Evolutionary conservation across 345 rosid genomes (phyloP).

Genomic region (Eucalyptus marginata): DNA sequence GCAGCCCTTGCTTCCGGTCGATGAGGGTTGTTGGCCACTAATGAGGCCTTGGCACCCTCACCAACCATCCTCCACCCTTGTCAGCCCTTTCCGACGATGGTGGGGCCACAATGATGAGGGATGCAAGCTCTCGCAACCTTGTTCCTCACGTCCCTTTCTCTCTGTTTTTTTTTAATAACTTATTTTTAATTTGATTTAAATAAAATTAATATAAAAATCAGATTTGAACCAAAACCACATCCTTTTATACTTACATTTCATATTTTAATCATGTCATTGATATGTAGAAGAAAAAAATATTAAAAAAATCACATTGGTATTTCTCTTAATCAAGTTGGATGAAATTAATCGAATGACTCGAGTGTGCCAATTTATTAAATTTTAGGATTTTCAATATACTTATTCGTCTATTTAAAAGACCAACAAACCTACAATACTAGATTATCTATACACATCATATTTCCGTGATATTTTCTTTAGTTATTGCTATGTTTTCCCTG

Average conservation of each 20-base stretch:
- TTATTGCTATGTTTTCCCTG: too few species aligned
- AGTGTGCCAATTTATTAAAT: too few species aligned
- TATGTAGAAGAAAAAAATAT: too few species aligned
- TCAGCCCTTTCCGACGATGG: background rate
- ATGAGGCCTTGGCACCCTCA: fast-evolving
- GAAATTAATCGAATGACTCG: too few species aligned
- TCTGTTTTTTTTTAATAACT: too few species aligned
- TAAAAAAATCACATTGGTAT: background rate
- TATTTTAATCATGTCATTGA: background rate
- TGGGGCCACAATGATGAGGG: background rate
- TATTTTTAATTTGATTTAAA: too few species aligned
- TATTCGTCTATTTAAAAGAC: background rate
- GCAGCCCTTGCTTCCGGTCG: fast-evolving
- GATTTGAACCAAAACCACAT: background rate
- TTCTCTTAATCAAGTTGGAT: background rate
- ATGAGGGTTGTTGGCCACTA: background rate
- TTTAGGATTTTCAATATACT: background rate
- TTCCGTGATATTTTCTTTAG: background rate
- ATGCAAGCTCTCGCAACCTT: background rate
- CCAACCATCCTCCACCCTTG: background rate
- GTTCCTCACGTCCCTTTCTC: background rate
- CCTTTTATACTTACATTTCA: too few species aligned
- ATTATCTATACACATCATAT: background rate
- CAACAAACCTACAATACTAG: background rate
- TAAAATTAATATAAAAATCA: too few species aligned